Evolutionary conservation across 805 yeast genomes (phyloP).

Genomic region (Candida ficus): DNA sequence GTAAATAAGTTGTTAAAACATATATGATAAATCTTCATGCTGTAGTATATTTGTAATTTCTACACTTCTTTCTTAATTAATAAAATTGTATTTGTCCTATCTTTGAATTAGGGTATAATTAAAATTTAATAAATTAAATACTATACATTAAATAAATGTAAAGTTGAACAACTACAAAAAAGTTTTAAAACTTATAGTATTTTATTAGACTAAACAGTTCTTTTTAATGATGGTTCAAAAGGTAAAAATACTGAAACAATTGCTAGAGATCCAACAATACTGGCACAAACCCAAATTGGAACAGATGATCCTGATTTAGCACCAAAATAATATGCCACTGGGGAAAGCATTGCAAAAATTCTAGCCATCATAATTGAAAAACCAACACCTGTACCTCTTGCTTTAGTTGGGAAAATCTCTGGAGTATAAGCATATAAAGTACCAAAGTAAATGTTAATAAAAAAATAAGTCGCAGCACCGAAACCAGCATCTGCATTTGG

Average conservation of each 20-base stretch:
- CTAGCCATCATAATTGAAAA: constrained; percentile 49
- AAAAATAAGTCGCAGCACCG: constrained; percentile 43
- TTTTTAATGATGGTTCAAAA: constrained; percentile 41
- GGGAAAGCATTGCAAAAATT: constrained; percentile 51
- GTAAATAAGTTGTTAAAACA: no score
- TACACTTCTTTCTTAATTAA: no score
- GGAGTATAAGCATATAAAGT: constrained; percentile 64
- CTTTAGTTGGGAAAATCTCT: constrained; percentile 49
- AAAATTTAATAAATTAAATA: no score
- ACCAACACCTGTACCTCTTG: constrained; percentile 57
- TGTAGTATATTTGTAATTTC: no score
- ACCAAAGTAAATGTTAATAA: constrained; percentile 48
- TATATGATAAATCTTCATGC: no score
- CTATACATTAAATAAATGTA: no score
- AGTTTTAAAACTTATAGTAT: no score
- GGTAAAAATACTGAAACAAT: constrained; percentile 43
- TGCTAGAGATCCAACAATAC: constrained; percentile 43
- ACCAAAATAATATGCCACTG: constrained; percentile 47
- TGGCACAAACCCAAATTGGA: constrained; percentile 62
- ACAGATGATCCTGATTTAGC: constrained; percentile 43
- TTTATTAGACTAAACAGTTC: constrained; percentile 33
- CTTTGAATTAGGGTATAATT: no score
- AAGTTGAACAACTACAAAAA: no score
- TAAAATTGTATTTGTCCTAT: no score
- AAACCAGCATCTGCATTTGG: constrained; percentile 46